Conservation (phyloP, 1,139 yeast genomes). For the Wickerhamomyces sp. region DNA sequence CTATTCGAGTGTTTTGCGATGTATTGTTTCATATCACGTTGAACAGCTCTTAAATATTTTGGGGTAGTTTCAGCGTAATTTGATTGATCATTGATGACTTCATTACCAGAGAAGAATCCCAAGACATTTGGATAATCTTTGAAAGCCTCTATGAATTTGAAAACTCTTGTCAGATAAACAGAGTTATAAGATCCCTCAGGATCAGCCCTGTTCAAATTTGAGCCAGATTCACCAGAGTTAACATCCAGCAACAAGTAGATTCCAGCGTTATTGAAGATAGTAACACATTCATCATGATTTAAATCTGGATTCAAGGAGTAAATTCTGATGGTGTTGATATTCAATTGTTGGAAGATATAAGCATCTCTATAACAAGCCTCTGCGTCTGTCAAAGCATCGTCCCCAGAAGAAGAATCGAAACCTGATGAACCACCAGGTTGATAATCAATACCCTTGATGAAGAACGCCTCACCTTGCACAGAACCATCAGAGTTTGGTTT, state of each 20-base stretch:
- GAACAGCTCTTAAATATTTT: conserved; percentile 78
- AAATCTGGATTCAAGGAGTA: conserved; percentile 75
- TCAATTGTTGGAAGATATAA: conserved; percentile 66
- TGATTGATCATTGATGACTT: conserved; percentile 75
- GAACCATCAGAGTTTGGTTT: conserved; percentile 35
- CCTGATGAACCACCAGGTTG: conserved; percentile 73
- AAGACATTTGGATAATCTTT: conserved; percentile 75
- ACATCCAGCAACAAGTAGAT: conserved; percentile 85
- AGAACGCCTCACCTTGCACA: conserved; percentile 43
- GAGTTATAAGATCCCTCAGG: conserved; percentile 69
- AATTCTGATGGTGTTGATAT: conserved; percentile 65
- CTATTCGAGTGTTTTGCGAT: conserved; percentile 65
- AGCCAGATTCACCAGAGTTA: conserved; percentile 64
- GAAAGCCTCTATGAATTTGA: conserved; percentile 78
- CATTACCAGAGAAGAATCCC: conserved; percentile 94
- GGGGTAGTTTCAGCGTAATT: conserved; percentile 59
- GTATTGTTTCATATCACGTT: conserved; percentile 85
- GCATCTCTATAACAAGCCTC: conserved; percentile 78
- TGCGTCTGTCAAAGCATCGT: conserved; percentile 71
- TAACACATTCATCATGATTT: conserved; percentile 87
- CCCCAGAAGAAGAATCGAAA: conserved; percentile 32
- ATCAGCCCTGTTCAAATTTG: conserved; percentile 66
- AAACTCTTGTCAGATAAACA: conserved; percentile 66
- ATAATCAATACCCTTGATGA: conserved; percentile 60
- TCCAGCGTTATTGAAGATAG: conserved; percentile 80